Evolutionary conservation across 352 stramenopile genomes (phyloP), one percentile per base, ranked within the genome.

Genomic region (Globisporangium sylvaticum): DNA sequence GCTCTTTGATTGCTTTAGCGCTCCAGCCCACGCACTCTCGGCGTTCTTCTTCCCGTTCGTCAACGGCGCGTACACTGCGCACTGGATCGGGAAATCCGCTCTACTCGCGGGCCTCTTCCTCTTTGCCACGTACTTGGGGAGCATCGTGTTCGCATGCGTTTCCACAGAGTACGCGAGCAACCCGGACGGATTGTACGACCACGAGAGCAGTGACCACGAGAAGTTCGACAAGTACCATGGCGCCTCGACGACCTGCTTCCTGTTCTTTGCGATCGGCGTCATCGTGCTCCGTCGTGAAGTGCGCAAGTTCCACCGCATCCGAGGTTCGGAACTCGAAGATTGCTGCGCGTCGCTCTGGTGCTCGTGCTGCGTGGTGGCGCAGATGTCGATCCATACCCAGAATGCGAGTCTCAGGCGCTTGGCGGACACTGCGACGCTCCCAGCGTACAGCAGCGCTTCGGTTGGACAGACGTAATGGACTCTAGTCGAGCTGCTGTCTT

Each of bases 31-130:
- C 58, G 75, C 66, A 39, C 58, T 54, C 52, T 66, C 72, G 62
- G 65, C 65, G 12, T 65, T 50, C 27, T 77, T 60, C 20, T 66
- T 72, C 31, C 75, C 75, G 34, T 79, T 65, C 25, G 44, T 81
- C 8, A 70, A 39, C 48, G 27, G 52, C 53, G 25, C 66, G 53
- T 66, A 67, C 62, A 18, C 61, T 42, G 34, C 52, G 55, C 32
- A 46, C 69, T 2, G 34, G 22, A 53, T 64, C 44, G 24, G 69
- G 55, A 44, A 58, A 39, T 63, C 75, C 4, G 54, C 61, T 3
- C 4, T 52, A 15, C 58, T 70, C 50, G 50, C 62, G 12, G 56
- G 22, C 3, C 9, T 65, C 50, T 37, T 48, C 20, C 60, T 69
- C 46, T 64, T 60, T 20, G 31, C 46, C 6, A 55, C 31, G 31